A percentile compares a stretch with the other conserved stretches of the same genome.
Conservation (phyloP, 2,329 filamentous ascomycete species). For the Lasiodiplodia citricola region DNA sequence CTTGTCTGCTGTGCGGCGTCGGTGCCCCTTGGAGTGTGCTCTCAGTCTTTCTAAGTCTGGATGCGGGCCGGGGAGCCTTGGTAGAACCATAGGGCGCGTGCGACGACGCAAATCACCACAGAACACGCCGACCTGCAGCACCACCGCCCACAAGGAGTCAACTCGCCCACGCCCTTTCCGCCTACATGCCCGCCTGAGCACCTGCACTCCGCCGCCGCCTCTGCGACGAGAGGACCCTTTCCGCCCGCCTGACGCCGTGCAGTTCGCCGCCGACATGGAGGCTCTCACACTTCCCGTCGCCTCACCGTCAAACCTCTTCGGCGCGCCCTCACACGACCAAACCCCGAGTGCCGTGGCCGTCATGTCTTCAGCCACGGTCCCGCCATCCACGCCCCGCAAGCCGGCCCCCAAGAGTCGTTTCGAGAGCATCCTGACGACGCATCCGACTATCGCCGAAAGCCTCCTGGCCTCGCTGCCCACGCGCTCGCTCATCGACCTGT, state of each 20-base stretch:
- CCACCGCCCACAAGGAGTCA: constrained; percentile 14
- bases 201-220: constrained; percentile 4
- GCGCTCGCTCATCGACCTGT: constrained; percentile 61
- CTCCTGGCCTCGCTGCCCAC: constrained; percentile 64
- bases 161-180: neutral
- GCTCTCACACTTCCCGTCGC: constrained; percentile 13
- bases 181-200: constrained; percentile 17
- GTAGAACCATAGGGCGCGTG: constrained; percentile 22
- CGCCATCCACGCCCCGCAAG: neutral
- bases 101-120: constrained; percentile 8
- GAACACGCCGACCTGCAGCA: constrained; percentile 21
- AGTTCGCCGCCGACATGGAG: constrained; percentile 13
- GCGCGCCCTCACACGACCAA: constrained; percentile 10
- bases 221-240: constrained; percentile 11
- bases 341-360: neutral
- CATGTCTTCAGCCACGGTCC: constrained; percentile 3
- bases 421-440: constrained; percentile 61
- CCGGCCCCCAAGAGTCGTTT: constrained; percentile 44
- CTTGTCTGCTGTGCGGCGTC: constrained; percentile 10
- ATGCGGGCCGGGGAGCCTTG: constrained; percentile 4
- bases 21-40: constrained; percentile 1
- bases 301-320: constrained; percentile 21
- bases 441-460: constrained; percentile 64
- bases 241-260: neutral
- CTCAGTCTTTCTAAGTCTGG: neutral